Evolutionary conservation across 495 filamentous ascomycete genomes (phyloP).

Genomic region (Penicillium atrosanguineum): DNA sequence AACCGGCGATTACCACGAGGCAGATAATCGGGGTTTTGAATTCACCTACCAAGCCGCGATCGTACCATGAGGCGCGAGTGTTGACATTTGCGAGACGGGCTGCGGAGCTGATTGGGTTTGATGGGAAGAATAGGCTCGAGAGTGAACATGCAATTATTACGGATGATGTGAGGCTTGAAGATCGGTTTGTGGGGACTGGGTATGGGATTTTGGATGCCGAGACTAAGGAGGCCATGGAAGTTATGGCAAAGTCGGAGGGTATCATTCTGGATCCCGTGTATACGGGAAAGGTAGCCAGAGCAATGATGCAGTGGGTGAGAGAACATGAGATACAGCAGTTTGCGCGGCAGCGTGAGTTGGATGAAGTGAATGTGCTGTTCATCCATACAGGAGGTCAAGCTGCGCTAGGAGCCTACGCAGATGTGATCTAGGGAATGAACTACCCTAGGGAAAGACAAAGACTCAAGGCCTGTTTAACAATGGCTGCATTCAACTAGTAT

Average conservation of each 20-base stretch:
- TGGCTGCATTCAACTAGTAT: constrained; percentile 28
- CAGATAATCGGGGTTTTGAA: constrained; percentile 35
- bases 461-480: constrained; percentile 1
- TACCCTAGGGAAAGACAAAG: background rate
- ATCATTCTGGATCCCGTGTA: constrained; percentile 40
- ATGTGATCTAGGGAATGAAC: constrained; percentile 10
- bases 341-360: background rate
- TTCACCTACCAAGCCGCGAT: constrained; percentile 30
- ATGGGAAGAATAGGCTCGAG: constrained; percentile 26
- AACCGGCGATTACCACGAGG: constrained; percentile 12
- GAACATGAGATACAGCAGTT: constrained; percentile 22
- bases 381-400: constrained; percentile 44
- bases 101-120: constrained; percentile 28
- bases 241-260: constrained; percentile 29
- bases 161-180: constrained; percentile 36
- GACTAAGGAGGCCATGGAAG: constrained; percentile 18
- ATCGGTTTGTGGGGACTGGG: constrained; percentile 31
- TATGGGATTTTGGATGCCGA: constrained; percentile 35
- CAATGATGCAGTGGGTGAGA: constrained; percentile 30
- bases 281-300: constrained; percentile 35
- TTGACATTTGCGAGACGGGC: constrained; percentile 32
- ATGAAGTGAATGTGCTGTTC: constrained; percentile 35
- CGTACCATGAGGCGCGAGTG: constrained; percentile 32
- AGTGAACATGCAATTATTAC: constrained; percentile 19
- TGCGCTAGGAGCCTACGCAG: constrained; percentile 34